Percentiles rank a stretch among this genome's conserved stretches.
phyloP scores from a whole-genome alignment of 2,329 filamentous ascomycete species.

The Xylaria digitata region DNA sequence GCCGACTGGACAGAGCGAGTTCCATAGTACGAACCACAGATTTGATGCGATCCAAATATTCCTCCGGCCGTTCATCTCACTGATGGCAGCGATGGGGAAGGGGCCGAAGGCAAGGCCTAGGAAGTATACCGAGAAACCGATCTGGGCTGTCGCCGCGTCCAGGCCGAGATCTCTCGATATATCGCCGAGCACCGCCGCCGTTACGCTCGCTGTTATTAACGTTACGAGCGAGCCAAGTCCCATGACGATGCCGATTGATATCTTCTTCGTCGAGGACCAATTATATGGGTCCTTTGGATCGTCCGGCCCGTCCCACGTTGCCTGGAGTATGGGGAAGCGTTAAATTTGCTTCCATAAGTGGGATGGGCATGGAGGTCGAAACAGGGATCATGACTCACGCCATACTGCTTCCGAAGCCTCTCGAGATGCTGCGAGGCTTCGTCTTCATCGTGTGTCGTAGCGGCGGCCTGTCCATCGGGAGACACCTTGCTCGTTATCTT shows the following conservation, averaged over 20 bases:
- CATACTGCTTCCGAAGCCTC: constrained; percentile 22
- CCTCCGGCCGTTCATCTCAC: constrained; percentile 52
- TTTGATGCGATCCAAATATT: constrained; percentile 51
- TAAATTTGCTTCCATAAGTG: background rate
- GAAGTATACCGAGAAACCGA: constrained; percentile 52
- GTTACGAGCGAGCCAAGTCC: constrained; percentile 53
- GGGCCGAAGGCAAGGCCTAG: constrained; percentile 52
- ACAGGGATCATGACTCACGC: constrained; percentile 12
- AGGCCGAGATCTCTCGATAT: constrained; percentile 51
- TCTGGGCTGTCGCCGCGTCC: constrained; percentile 46
- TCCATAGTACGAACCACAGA: constrained; percentile 53
- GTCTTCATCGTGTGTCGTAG: background rate
- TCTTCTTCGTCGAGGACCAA: constrained; percentile 39
- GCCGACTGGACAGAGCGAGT: constrained; percentile 50
- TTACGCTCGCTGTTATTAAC: constrained; percentile 53
- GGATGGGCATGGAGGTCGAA: background rate
- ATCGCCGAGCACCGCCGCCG: constrained; percentile 51
- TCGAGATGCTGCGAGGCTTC: constrained; percentile 24
- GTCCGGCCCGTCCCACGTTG: constrained; percentile 42
- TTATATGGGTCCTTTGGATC: constrained; percentile 43
- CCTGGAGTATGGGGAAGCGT: constrained; percentile 17
- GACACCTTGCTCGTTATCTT: background rate
- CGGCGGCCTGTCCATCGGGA: constrained; percentile 1
- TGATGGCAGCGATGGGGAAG: constrained; percentile 50
- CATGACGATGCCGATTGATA: constrained; percentile 47